These are phyloP conservation scores for Penicillium subrubescens DNA, from an alignment of 495 filamentous ascomycete genomes.

Conservation along the genomic window DNA sequence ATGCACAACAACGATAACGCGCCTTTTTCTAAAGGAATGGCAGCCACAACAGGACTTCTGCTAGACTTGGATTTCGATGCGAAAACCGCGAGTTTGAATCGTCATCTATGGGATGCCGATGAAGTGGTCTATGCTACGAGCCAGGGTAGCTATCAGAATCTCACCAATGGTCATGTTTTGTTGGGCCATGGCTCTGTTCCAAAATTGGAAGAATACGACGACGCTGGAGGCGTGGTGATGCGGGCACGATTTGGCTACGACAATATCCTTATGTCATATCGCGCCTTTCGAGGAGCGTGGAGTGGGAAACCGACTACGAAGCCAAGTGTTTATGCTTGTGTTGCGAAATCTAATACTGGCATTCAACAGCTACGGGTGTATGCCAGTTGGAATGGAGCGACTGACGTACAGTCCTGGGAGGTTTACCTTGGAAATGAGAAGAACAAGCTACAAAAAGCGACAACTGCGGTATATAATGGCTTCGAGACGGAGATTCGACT, in stretches of 20 bases:
- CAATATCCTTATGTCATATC: slow-evolving; percentile 27
- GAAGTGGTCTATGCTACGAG: slow-evolving; percentile 36
- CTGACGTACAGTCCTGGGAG: slow-evolving; percentile 23
- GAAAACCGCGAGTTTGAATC: slow-evolving; percentile 19
- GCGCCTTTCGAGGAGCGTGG: slow-evolving; percentile 26
- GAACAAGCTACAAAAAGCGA: neutral
- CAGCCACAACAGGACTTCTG: slow-evolving; percentile 29
- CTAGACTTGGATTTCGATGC: slow-evolving; percentile 26
- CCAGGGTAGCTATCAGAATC: slow-evolving; percentile 46
- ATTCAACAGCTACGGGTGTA: slow-evolving; percentile 11
- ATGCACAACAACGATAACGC: slow-evolving; percentile 36
- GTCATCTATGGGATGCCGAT: slow-evolving; percentile 24
- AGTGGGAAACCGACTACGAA: slow-evolving; percentile 21
- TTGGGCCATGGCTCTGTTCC: slow-evolving; percentile 45
- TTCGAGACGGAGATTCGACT: slow-evolving; percentile 32
- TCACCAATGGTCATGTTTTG: slow-evolving; percentile 43
- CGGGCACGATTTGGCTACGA: slow-evolving; percentile 26
- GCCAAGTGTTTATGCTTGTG: slow-evolving; percentile 25
- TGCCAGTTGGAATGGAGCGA: slow-evolving; percentile 43
- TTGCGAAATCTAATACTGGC: neutral
- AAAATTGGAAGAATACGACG: slow-evolving; percentile 48
- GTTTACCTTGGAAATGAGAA: slow-evolving; percentile 11
- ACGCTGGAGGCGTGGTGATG: slow-evolving; percentile 24
- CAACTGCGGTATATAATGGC: slow-evolving; percentile 10
- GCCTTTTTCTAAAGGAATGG: slow-evolving; percentile 15